These are phyloP conservation scores for Taphrina confusa DNA, from an alignment of 1,139 yeast species.

Conservation along the genomic window DNA sequence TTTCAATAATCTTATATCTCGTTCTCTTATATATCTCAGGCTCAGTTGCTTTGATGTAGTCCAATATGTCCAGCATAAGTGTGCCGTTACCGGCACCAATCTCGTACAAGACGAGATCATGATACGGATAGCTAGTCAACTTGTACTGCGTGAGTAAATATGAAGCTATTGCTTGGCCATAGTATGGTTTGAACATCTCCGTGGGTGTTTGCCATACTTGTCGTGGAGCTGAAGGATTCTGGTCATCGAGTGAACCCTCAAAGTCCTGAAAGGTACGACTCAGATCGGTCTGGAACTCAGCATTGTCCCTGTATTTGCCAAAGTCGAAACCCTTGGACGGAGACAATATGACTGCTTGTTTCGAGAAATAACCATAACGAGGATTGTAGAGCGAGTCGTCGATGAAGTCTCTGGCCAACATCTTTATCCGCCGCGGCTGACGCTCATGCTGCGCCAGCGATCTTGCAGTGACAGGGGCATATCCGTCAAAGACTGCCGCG, in stretches of 20 bases:
- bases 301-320: constrained; percentile 24
- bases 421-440: constrained; percentile 61
- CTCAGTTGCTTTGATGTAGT: constrained; percentile 61
- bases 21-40: constrained; percentile 73
- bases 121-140: constrained; percentile 63
- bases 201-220: constrained; percentile 93
- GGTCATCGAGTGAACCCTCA: constrained; percentile 50
- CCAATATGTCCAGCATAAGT: constrained; percentile 73
- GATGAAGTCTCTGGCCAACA: constrained; percentile 75
- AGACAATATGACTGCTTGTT: constrained; percentile 44
- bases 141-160: constrained; percentile 70
- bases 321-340: constrained; percentile 57
- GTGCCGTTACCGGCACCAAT: constrained; percentile 94
- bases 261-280: constrained; percentile 53
- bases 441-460: constrained; percentile 23
- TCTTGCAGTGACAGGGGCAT: constrained; percentile 26
- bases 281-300: constrained; percentile 33
- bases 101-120: constrained; percentile 73
- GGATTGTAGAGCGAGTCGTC: constrained; percentile 85
- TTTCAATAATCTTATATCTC: constrained; percentile 73
- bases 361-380: constrained; percentile 75
- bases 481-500: constrained; percentile 19
- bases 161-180: constrained; percentile 81
- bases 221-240: constrained; percentile 44
- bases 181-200: constrained; percentile 73